phyloP scores from a whole-genome alignment of 176 grass and related monocot genomes.

The Carex scoparia region DNA sequence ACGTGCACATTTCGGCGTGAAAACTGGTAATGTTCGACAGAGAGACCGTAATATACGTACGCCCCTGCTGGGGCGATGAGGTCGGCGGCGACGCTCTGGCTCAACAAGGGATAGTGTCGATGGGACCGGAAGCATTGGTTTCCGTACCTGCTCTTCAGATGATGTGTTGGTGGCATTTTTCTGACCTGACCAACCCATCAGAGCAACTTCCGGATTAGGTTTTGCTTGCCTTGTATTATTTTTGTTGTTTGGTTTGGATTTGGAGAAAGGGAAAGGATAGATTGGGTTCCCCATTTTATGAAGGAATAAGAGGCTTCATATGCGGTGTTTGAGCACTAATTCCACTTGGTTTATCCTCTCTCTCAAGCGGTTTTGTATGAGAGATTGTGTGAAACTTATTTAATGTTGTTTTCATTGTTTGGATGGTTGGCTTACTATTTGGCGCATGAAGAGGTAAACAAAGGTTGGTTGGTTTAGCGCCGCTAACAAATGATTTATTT shows the following conservation, averaged over 20 bases:
- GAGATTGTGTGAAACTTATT: constrained; percentile 8
- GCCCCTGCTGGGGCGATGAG: constrained; percentile 9
- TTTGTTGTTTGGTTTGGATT: background rate
- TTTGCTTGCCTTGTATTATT: background rate
- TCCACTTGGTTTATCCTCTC: background rate
- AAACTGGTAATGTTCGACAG: constrained; percentile 49
- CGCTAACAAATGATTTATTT: background rate
- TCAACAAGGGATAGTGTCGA: constrained; percentile 35
- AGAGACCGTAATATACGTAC: constrained; percentile 37
- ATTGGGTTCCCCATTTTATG: constrained; percentile 27
- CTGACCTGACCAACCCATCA: background rate
- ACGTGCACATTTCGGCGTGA: constrained; percentile 36
- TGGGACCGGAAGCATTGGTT: background rate
- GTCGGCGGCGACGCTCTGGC: background rate
- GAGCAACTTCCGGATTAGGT: background rate
- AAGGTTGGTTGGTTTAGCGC: background rate
- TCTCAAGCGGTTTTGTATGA: background rate
- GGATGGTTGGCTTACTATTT: background rate
- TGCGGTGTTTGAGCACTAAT: background rate
- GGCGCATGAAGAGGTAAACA: constrained; percentile 5
- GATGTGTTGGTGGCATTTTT: background rate
- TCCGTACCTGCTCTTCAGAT: constrained; percentile 13
- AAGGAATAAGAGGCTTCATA: constrained; percentile 9
- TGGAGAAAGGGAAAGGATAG: constrained; percentile 18
- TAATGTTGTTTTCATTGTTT: constrained; percentile 16